phyloP scores from a whole-genome alignment of 2,329 filamentous ascomycete species.

The Xylariales sp. region DNA sequence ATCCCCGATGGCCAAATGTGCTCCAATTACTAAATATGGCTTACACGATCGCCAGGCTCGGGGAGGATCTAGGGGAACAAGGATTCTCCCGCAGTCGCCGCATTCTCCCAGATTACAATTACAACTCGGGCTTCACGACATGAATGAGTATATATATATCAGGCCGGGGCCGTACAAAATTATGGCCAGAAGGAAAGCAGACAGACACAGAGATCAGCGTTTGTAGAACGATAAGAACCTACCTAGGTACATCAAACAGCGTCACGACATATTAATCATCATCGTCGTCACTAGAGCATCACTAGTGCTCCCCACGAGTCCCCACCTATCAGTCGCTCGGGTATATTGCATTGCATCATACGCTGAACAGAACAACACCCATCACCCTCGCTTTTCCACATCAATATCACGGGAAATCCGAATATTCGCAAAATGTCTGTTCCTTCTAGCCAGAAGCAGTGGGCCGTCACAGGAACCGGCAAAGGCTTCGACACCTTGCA shows the following conservation, averaged over 20 bases:
- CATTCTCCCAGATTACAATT: slow-evolving; percentile 13
- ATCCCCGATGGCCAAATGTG: slow-evolving; percentile 1
- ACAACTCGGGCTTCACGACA: neutral
- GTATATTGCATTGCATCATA: slow-evolving; percentile 26
- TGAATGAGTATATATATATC: neutral
- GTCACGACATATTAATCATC: slow-evolving; percentile 12
- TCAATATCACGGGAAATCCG: neutral
- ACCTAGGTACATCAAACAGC: neutral
- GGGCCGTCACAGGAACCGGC: slow-evolving; percentile 63
- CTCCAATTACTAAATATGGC: neutral
- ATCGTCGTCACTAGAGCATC: slow-evolving; percentile 6
- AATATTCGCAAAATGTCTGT: slow-evolving; percentile 28
- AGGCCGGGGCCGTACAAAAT: neutral
- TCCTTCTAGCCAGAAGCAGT: slow-evolving; percentile 56
- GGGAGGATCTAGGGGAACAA: neutral
- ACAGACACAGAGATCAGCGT: neutral
- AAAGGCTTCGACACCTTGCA: slow-evolving; percentile 70
- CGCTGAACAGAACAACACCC: neutral
- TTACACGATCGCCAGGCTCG: neutral
- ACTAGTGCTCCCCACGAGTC: slow-evolving; percentile 6
- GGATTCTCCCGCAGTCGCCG: neutral
- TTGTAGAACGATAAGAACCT: neutral
- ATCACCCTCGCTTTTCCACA: neutral
- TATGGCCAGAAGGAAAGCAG: neutral
- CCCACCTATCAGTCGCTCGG: slow-evolving; percentile 10